Conservation (phyloP, 192 early-diverging fungal species). For the Chytriomyces hyalinus region DNA sequence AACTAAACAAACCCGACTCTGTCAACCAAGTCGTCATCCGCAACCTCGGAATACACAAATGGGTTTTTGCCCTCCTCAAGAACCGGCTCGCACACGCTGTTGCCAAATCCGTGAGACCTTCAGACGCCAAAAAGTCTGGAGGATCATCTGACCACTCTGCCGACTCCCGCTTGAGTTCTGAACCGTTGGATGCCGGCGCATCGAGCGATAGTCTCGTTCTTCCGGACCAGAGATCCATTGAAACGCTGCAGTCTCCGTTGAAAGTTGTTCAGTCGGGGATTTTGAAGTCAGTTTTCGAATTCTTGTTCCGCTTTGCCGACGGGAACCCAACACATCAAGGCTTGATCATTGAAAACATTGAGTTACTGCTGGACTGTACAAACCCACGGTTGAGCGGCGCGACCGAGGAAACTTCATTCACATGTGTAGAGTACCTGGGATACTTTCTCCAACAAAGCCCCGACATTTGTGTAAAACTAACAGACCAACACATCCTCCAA, state of each 20-base stretch:
- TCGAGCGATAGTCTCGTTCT: slow-evolving; percentile 4
- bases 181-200: not conserved
- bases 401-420: not conserved
- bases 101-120: not conserved
- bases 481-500: slow-evolving; percentile 25
- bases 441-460: slow-evolving; percentile 17
- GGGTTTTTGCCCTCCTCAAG: slow-evolving; percentile 28
- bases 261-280: slow-evolving; percentile 37
- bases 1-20: slow-evolving; percentile 2
- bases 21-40: slow-evolving; percentile 31
- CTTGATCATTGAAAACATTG: slow-evolving; percentile 35
- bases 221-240: not conserved
- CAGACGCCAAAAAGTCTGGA: too few relatives aligned
- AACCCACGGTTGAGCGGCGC: slow-evolving; percentile 38
- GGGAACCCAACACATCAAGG: slow-evolving; percentile 32
- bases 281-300: slow-evolving; percentile 35
- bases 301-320: slow-evolving; percentile 32
- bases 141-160: not conserved
- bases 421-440: slow-evolving; percentile 31
- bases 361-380: slow-evolving; percentile 35
- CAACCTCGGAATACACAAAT: slow-evolving; percentile 30
- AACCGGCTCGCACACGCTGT: slow-evolving; percentile 29
- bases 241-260: not conserved
- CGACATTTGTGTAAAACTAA: slow-evolving; percentile 21
- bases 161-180: slow-evolving; percentile 10